Percentiles rank a stretch among this genome's conserved stretches.
Conservation (phyloP, 2,329 filamentous ascomycete species). For the Talaromyces sp. region DNA sequence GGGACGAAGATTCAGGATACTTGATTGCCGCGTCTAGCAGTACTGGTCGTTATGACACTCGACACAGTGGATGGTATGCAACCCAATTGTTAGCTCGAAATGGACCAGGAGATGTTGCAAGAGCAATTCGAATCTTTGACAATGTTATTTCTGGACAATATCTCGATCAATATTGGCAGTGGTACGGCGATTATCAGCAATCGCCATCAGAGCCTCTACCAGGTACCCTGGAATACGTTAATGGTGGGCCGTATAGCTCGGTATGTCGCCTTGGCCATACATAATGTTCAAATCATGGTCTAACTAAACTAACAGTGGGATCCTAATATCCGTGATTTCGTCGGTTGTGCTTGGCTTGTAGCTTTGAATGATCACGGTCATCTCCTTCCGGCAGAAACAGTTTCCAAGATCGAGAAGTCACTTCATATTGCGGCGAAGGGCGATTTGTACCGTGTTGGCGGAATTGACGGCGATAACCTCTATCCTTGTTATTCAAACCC, state of each 20-base stretch:
- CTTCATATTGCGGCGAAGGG: conserved; percentile 60
- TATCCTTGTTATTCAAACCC: conserved; percentile 66
- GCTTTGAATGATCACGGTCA: conserved; percentile 30
- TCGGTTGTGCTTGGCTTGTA: conserved; percentile 22
- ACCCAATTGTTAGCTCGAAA: conserved; percentile 22
- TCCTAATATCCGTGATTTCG: conserved; percentile 23
- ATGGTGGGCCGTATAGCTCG: conserved; percentile 15
- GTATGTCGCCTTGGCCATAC: neutral
- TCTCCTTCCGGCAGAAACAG: conserved; percentile 46
- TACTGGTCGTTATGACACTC: conserved; percentile 20
- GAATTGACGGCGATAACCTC: conserved; percentile 62
- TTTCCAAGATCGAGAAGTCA: conserved; percentile 54
- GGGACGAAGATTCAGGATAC: conserved; percentile 19
- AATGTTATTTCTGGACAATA: conserved; percentile 24
- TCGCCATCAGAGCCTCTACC: conserved; percentile 18
- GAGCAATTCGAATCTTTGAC: conserved; percentile 22
- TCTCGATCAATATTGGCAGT: conserved; percentile 17
- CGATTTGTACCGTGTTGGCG: conserved; percentile 64
- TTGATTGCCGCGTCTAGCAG: conserved; percentile 13
- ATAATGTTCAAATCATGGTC: neutral
- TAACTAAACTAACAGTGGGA: conserved; percentile 18
- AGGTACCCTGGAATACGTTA: conserved; percentile 16
- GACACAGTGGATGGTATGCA: conserved; percentile 24
- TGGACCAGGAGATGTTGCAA: conserved; percentile 14
- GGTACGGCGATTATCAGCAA: conserved; percentile 25